Conservation (phyloP, 192 early-diverging fungal genomes). For the Coemansia sp. region DNA sequence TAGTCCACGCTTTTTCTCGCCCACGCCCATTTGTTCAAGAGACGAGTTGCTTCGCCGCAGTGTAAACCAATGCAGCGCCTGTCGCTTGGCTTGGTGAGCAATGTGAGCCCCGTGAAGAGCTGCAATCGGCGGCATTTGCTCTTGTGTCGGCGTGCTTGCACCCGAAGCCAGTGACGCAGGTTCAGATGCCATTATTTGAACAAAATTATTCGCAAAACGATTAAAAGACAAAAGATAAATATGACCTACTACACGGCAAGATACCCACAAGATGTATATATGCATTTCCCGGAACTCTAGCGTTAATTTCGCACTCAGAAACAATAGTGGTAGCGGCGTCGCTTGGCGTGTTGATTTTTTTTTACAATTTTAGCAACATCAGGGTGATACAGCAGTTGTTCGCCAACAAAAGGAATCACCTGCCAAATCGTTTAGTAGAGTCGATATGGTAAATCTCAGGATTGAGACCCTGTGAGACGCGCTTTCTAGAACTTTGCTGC, state of each 20-base stretch:
- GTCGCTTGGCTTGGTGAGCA: constrained; percentile 5
- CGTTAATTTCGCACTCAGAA: neutral
- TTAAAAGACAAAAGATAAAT: neutral
- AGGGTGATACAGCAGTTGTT: neutral
- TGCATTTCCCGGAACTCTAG: neutral
- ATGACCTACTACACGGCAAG: neutral
- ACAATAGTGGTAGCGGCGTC: constrained; percentile 1
- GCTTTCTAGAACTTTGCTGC: constrained; percentile 21
- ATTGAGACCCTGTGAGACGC: constrained; percentile 25
- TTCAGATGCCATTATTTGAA: constrained; percentile 2
- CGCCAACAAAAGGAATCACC: constrained; percentile 1
- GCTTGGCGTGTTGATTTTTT: constrained; percentile 17
- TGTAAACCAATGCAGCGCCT: neutral
- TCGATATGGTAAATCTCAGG: constrained; percentile 39
- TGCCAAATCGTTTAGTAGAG: constrained; percentile 30
- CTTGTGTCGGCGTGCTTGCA: constrained; percentile 8
- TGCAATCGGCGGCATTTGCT: neutral
- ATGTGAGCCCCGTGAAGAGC: neutral
- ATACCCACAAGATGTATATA: neutral
- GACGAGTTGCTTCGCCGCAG: neutral
- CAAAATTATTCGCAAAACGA: neutral
- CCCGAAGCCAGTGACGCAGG: neutral
- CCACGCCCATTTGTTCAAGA: neutral
- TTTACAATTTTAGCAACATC: neutral
- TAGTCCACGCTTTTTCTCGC: constrained; percentile 11